Base-by-base conservation (phyloP, 2,329 filamentous ascomycete genomes). In the Aspergillus sp. region DNA sequence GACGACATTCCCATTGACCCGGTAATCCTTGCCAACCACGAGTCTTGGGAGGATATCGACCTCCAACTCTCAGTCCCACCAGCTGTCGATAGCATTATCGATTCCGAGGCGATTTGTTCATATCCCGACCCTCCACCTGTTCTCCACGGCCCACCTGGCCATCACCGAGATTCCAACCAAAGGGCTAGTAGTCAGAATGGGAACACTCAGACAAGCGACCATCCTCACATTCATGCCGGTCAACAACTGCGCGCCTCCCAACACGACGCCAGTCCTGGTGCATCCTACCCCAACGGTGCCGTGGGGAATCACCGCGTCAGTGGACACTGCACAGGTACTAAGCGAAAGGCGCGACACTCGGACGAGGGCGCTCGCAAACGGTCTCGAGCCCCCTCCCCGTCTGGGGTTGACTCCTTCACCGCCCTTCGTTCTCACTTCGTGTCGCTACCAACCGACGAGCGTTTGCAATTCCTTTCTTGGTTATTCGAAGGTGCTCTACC, bases 1-100 rank as follows among this genome's bases (percentile, higher is more conserved):
- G 50, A 63, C 44, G 47, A 54, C 55, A 60, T 62, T 55, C 57
- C 57, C 36, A 60, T 63, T 52, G 49, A 63, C 48, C 61, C 49
- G 22, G 55, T 54, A 48, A 62, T 63, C 52, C 61, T 63, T 56
- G 54, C 57, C 55, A 48, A 62, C 32, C 24, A 50, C 48, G 41
- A 51, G 55, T 44, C 57, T 56, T 62, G 56, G 59, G 48, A 62
- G 45, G 44, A 44, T 50, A 52, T 34, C n/a, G 26, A 47, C 36
- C 48, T 58, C 49, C 56, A 61, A 24, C 53, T 44, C 44, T 32
- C 39, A 47, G 39, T 48, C 47, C 53, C 50, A 24, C 50, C 48
- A 61, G 56, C 24, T 38, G 48, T 18, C 13, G 49, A 56, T 41
- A 53, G 50, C 47, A 30, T 55, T 36, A 53, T 45, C 45, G 51